Conservation (phyloP, 768 basidiomycete species). For the Crassisporium funariophilum region DNA sequence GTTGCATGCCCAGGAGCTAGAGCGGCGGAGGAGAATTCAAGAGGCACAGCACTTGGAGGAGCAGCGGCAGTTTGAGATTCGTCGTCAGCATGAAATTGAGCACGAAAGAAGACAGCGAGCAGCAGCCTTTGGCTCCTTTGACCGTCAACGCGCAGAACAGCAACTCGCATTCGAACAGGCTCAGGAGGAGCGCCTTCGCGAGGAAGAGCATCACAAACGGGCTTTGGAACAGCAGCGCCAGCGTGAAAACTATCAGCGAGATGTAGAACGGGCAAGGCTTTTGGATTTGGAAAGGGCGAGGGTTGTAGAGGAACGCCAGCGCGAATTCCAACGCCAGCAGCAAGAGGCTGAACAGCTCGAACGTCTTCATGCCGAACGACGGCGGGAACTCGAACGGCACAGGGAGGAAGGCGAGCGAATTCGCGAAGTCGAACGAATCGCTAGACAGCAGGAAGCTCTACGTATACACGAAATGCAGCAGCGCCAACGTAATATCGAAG, state of each 20-base stretch:
- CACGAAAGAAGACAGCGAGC: slow-evolving; percentile 6
- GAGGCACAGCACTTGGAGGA: slow-evolving; percentile 9
- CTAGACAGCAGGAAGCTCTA: too few relatives aligned
- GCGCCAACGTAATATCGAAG: slow-evolving; percentile 8
- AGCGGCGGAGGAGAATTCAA: slow-evolving; percentile 7
- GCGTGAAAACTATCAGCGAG: slow-evolving; percentile 10
- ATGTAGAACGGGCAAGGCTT: neutral
- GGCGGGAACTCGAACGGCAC: slow-evolving; percentile 9
- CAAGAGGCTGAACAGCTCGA: slow-evolving; percentile 15
- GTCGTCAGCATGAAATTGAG: slow-evolving; percentile 16
- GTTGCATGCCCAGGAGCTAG: slow-evolving; percentile 5
- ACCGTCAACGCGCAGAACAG: slow-evolving; percentile 8
- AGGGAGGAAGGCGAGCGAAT: too few relatives aligned
- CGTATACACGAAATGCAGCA: slow-evolving; percentile 10
- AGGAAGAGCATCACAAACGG: slow-evolving; percentile 18
- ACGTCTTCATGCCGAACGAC: slow-evolving; percentile 1
- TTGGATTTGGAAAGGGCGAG: neutral
- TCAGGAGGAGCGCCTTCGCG: slow-evolving; percentile 22
- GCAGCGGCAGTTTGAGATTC: slow-evolving; percentile 11
- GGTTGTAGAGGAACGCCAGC: slow-evolving; percentile 6
- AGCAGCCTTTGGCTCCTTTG: slow-evolving; percentile 9
- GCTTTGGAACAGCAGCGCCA: slow-evolving; percentile 6
- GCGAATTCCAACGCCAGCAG: slow-evolving; percentile 8
- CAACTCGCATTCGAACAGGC: neutral
- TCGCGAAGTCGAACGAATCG: too few relatives aligned